Percentiles rank a stretch among this genome's conserved stretches.
Evolutionary conservation across 139 green algal genomes (phyloP).

Genomic region (Diplosphaera chodatii): DNA sequence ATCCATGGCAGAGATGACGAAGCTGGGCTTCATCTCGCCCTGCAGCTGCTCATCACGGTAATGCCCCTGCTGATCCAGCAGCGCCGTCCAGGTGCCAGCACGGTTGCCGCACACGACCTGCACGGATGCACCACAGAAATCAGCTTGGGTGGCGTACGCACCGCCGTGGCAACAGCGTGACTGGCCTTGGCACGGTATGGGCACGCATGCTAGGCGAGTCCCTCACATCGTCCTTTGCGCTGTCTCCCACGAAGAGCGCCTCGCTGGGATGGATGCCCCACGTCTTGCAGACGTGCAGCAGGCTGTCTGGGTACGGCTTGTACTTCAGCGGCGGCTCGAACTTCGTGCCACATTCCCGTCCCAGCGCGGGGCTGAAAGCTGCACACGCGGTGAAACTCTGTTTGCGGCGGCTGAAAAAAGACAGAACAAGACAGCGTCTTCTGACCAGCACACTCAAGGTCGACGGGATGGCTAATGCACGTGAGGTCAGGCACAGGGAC

Average conservation of each 20-base stretch:
- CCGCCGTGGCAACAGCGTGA: too few species aligned
- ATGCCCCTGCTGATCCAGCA: constrained; percentile 47
- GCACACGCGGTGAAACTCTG: too few species aligned
- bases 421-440: too few species aligned
- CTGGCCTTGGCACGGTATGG: too few species aligned
- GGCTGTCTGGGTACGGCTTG: constrained; percentile 61
- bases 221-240: constrained; percentile 67
- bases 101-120: constrained; percentile 66
- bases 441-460: too few species aligned
- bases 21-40: constrained; percentile 49
- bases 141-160: too few species aligned
- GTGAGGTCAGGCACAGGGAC: too few species aligned
- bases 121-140: too few species aligned
- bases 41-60: constrained; percentile 19
- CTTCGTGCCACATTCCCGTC: constrained; percentile 2
- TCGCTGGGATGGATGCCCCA: constrained; percentile 58
- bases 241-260: constrained; percentile 81
- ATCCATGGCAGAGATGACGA: neutral
- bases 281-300: constrained; percentile 72
- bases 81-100: constrained; percentile 61
- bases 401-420: too few species aligned
- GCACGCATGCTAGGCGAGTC: too few species aligned
- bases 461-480: too few species aligned
- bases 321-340: constrained; percentile 28
- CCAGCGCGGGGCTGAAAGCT: constrained; percentile 14